These are phyloP conservation scores for Remersonia thermophila DNA, from an alignment of 2,329 filamentous ascomycete genomes.

Conservation along the genomic window DNA sequence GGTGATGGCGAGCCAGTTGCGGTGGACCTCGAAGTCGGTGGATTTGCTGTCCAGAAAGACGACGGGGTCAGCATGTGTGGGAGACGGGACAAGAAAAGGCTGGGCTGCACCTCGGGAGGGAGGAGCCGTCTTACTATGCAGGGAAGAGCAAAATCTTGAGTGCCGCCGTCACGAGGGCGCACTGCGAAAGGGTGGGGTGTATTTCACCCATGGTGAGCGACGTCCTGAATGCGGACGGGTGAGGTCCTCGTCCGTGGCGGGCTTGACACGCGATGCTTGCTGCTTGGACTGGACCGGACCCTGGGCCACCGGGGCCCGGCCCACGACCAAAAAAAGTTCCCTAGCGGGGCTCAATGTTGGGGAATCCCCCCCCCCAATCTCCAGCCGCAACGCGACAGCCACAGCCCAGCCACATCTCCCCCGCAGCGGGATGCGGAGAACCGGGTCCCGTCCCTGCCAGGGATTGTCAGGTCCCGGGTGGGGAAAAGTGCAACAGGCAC, in stretches of 20 bases:
- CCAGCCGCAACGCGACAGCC: not conserved
- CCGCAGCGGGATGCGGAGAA: conserved; percentile 1
- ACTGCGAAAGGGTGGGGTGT: conserved; percentile 81
- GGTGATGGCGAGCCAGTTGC: conserved; percentile 96
- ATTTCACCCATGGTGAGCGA: conserved; percentile 62
- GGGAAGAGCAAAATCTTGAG: conserved; percentile 89
- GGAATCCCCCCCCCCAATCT: not conserved
- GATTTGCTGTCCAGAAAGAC: conserved; percentile 58
- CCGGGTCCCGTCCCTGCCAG: conserved; percentile 2
- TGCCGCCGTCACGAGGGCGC: conserved; percentile 71
- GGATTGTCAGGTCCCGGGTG: not conserved
- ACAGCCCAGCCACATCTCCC: conserved; percentile 2
- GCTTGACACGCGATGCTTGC: too few species aligned
- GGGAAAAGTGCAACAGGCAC: conserved; percentile 10
- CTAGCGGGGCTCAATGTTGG: conserved; percentile 8
- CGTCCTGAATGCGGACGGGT: too few species aligned
- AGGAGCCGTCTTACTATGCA: conserved; percentile 54
- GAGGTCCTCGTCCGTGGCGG: too few species aligned
- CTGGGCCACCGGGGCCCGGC: too few species aligned
- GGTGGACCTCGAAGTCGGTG: conserved; percentile 96
- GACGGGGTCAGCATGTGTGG: conserved; percentile 8
- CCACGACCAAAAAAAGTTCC: too few species aligned
- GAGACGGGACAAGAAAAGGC: too few species aligned
- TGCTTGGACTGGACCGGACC: too few species aligned
- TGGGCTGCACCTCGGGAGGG: not conserved